Evolutionary conservation across 257 asterid genomes (phyloP).

Genomic region (Thymus quinquecostatus): DNA sequence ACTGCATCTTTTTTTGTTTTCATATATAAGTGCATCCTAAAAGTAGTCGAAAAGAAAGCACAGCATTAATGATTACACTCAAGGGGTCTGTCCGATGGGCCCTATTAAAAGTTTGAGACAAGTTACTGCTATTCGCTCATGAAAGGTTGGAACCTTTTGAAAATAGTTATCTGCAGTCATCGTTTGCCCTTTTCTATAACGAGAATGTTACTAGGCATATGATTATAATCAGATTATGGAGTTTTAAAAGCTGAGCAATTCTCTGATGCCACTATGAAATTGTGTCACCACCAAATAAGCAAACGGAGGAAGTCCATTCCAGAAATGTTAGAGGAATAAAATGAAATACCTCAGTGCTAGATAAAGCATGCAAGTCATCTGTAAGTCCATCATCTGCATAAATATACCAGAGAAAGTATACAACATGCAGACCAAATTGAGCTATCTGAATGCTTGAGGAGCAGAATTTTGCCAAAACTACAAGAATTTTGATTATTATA

Average conservation of each 20-base stretch:
- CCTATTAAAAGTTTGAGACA: background rate
- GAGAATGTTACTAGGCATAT: background rate
- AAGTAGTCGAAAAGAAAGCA: too few species aligned
- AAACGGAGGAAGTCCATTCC: background rate
- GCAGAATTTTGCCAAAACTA: background rate
- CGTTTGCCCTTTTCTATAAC: conserved; percentile 4
- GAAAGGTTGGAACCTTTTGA: background rate
- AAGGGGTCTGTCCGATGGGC: background rate
- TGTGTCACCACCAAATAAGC: conserved; percentile 15
- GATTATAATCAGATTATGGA: background rate
- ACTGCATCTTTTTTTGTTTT: background rate
- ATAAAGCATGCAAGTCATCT: conserved; percentile 67
- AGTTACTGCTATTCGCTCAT: background rate
- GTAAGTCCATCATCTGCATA: conserved; percentile 84
- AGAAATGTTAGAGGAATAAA: background rate
- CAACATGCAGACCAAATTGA: conserved; percentile 21
- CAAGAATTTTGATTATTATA: background rate
- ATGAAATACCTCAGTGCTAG: conserved; percentile 69
- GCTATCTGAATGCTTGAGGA: conserved; percentile 11
- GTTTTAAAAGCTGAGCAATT: conserved; percentile 14
- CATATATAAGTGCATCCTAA: too few species aligned
- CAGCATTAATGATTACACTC: too few species aligned
- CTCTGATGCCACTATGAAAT: conserved; percentile 3
- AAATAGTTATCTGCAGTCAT: background rate
- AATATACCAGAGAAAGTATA: conserved; percentile 19